phyloP scores from a whole-genome alignment of 768 basidiomycete species.

The Filobasidium floriforme region DNA sequence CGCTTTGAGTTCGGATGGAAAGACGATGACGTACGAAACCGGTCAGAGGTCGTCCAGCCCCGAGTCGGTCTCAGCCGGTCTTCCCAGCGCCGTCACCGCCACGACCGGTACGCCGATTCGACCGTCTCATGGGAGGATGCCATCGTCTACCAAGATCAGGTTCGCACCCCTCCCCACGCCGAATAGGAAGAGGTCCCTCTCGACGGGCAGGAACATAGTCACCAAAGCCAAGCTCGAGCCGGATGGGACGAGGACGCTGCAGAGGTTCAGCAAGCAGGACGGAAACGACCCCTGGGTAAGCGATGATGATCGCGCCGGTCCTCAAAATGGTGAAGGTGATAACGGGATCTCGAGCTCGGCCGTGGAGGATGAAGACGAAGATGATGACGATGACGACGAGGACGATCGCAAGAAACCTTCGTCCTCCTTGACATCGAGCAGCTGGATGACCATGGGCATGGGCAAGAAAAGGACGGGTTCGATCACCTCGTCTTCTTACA shows the following conservation, averaged over 20 bases:
- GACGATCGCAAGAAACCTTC: conserved; percentile 23
- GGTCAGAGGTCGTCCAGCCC: not conserved
- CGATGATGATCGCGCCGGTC: not conserved
- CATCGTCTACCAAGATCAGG: conserved; percentile 51
- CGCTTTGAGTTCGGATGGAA: conserved; percentile 3
- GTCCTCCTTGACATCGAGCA: conserved; percentile 26
- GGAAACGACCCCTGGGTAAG: conserved; percentile 2
- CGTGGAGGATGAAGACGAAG: conserved; percentile 19
- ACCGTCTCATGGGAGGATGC: not conserved
- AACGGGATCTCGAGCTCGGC: not conserved
- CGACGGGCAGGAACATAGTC: conserved; percentile 37
- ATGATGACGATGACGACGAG: conserved; percentile 26
- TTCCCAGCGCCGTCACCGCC: not conserved
- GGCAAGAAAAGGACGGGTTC: conserved; percentile 11
- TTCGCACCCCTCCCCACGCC: conserved; percentile 83
- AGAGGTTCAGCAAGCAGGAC: conserved; percentile 15
- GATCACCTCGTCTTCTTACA: conserved; percentile 17
- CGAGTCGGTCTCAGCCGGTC: not conserved
- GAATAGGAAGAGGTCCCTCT: conserved; percentile 48
- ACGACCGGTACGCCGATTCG: not conserved
- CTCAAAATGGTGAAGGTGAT: conserved; percentile 14
- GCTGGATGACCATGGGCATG: conserved; percentile 32
- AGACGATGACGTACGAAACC: not conserved
- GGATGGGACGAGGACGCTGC: conserved; percentile 23
- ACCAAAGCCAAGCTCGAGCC: conserved; percentile 29